Evolutionary conservation across 768 basidiomycete species (phyloP).

Genomic region (Trametes meyenii): DNA sequence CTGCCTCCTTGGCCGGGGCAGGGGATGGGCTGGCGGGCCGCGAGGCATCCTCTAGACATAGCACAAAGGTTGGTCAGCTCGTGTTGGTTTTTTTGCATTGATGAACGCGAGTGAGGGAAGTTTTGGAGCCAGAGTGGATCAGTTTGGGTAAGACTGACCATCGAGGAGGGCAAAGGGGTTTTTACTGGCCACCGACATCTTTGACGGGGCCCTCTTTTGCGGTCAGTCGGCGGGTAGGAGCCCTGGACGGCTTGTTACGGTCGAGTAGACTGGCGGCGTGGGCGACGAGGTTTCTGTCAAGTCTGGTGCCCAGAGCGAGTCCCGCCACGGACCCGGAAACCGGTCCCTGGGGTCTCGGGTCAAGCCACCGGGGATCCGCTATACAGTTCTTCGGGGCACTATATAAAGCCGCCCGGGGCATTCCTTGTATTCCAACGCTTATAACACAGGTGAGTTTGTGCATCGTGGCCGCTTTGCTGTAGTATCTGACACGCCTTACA

Average conservation of each 20-base stretch:
- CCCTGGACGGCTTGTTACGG: conserved; percentile 25
- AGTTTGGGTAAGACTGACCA: conserved; percentile 48
- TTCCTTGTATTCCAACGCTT: conserved; percentile 49
- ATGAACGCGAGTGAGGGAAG: neutral
- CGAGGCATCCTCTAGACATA: conserved; percentile 45
- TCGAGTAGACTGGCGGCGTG: conserved; percentile 26
- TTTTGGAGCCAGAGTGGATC: neutral
- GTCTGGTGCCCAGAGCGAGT: neutral
- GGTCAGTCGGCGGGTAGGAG: conserved; percentile 33
- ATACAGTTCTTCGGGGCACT: conserved; percentile 37
- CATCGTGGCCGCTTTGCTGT: neutral
- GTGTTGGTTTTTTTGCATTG: conserved; percentile 10
- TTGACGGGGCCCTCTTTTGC: conserved; percentile 63
- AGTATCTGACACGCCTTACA: conserved; percentile 36
- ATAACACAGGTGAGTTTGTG: conserved; percentile 58
- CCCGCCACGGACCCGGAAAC: conserved; percentile 26
- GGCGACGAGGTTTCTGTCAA: conserved; percentile 20
- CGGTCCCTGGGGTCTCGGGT: conserved; percentile 24
- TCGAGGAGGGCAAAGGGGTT: conserved; percentile 86
- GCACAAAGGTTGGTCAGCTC: neutral
- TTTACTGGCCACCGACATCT: conserved; percentile 89
- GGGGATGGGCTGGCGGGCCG: conserved; percentile 43
- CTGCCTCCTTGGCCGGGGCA: conserved; percentile 34
- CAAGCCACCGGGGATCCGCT: conserved; percentile 35
- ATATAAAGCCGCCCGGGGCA: conserved; percentile 26